Percentiles rank a stretch among this genome's conserved stretches.
phyloP scores from a whole-genome alignment of 176 grass and related monocot species.

The Typha latifolia region DNA sequence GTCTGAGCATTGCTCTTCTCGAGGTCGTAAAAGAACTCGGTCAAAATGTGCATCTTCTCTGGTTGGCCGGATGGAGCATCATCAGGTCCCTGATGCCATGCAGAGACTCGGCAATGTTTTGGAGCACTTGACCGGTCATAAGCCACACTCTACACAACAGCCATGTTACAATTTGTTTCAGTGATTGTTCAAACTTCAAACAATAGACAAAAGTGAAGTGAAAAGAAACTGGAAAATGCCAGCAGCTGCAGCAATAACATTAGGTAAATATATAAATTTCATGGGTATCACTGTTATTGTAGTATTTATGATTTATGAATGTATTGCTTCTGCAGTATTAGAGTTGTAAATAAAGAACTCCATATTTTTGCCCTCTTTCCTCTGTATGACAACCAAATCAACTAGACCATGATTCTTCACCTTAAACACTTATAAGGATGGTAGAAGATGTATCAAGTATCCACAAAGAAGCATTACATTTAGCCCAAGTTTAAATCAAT shows the following conservation, averaged over 20 bases:
- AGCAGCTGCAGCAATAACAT: neutral
- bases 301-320: no score
- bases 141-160: conserved; percentile 63
- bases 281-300: no score
- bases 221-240: neutral
- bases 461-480: no score
- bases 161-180: neutral
- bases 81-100: conserved; percentile 41
- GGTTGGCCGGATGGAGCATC: conserved; percentile 24
- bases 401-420: no score
- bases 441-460: no score
- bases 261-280: neutral
- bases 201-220: no score
- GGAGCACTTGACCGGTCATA: conserved; percentile 73
- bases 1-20: conserved; percentile 72
- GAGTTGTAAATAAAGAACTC: no score
- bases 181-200: neutral
- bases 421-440: no score
- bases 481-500: no score
- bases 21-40: conserved; percentile 59
- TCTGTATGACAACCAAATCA: no score
- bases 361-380: no score
- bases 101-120: conserved; percentile 59
- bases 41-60: conserved; percentile 16
- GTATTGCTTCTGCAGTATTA: no score